Percentiles rank a stretch among this genome's conserved stretches.
These are phyloP conservation scores for Mycena haematopus DNA, from an alignment of 768 basidiomycete genomes.

Conservation along the genomic window DNA sequence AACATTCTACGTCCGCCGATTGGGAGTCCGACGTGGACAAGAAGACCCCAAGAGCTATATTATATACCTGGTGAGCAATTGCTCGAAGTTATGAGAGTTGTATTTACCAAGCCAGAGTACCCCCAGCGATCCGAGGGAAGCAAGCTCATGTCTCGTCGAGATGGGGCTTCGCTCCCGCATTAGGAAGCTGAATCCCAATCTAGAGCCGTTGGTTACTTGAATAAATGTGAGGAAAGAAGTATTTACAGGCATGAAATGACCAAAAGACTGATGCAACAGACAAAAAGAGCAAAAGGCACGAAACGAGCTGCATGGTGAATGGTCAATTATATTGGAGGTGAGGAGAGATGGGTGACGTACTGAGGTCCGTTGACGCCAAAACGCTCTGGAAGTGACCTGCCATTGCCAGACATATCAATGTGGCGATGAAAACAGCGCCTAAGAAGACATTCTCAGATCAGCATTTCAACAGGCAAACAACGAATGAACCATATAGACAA, in stretches of 20 bases:
- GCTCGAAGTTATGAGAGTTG: conserved; percentile 9
- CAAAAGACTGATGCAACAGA: conserved; percentile 72
- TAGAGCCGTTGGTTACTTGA: conserved; percentile 35
- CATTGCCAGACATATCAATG: conserved; percentile 79
- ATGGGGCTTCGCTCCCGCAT: conserved; percentile 76
- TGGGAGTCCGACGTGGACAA: conserved; percentile 78
- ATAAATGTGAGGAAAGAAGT: neutral
- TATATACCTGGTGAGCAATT: conserved; percentile 26
- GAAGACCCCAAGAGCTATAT: conserved; percentile 75
- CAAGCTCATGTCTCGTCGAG: conserved; percentile 78
- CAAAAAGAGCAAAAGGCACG: conserved; percentile 85
- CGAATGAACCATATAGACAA: conserved; percentile 64
- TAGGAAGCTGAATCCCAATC: conserved; percentile 69
- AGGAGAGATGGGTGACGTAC: conserved; percentile 48
- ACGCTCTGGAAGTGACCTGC: conserved; percentile 79
- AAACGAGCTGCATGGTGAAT: conserved; percentile 69
- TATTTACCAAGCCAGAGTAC: conserved; percentile 79
- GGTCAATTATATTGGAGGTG: conserved; percentile 25
- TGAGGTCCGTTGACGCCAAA: conserved; percentile 79
- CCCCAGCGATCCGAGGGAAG: conserved; percentile 71
- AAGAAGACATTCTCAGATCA: conserved; percentile 1
- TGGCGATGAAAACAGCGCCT: conserved; percentile 77
- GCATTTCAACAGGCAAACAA: neutral
- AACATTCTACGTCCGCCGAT: conserved; percentile 84
- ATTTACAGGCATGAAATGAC: conserved; percentile 73